These are phyloP conservation scores for Colletotrichum camelliae DNA, from an alignment of 2,329 filamentous ascomycete species.

Conservation along the genomic window DNA sequence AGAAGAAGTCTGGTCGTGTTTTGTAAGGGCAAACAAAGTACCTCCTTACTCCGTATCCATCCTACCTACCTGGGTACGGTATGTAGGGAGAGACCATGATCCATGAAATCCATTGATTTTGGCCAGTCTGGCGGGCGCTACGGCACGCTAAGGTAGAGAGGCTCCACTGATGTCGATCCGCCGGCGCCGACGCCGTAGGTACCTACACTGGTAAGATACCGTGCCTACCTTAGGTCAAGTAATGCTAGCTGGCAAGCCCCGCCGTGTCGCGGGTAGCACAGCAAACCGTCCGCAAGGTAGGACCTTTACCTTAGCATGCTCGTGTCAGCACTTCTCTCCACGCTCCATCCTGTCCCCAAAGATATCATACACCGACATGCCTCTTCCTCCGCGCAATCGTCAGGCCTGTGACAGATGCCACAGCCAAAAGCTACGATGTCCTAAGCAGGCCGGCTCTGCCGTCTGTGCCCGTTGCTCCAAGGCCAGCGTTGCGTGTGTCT, in stretches of 20 bases:
- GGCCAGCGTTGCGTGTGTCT: slow-evolving; percentile 44
- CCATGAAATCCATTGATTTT: not conserved
- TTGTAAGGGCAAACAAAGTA: not conserved
- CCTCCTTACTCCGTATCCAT: not conserved
- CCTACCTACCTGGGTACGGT: not conserved
- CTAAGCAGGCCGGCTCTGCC: slow-evolving; percentile 38
- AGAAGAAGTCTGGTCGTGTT: not conserved
- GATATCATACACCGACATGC: slow-evolving; percentile 24
- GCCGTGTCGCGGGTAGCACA: not conserved
- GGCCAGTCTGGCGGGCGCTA: not conserved
- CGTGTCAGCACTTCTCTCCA: not conserved
- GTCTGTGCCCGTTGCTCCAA: slow-evolving; percentile 47
- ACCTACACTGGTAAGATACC: too few relatives aligned
- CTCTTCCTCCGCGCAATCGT: slow-evolving; percentile 21
- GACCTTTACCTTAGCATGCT: not conserved
- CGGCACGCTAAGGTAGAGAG: not conserved
- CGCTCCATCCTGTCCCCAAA: not conserved
- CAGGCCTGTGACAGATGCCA: slow-evolving; percentile 51
- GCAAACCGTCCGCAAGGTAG: not conserved
- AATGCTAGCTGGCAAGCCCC: not conserved
- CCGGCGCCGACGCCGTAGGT: not conserved
- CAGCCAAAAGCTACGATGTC: slow-evolving; percentile 51
- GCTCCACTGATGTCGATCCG: not conserved
- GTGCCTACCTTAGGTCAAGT: not conserved
- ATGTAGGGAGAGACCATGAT: not conserved